phyloP scores from a whole-genome alignment of 352 stramenopile species.

The Pythium sukuiense region DNA sequence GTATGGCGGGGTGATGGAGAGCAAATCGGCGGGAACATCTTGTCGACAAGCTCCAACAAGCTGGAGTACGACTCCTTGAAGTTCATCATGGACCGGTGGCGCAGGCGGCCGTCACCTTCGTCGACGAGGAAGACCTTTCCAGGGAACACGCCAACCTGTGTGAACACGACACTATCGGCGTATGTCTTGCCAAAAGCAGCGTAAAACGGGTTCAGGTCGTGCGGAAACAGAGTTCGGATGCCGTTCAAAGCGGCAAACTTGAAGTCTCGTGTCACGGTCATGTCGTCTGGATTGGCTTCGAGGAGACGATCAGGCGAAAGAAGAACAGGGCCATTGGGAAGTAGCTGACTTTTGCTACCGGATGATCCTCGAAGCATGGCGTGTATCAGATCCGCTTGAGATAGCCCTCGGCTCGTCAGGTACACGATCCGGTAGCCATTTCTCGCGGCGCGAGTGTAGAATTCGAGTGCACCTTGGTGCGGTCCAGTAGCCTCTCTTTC shows the following conservation, averaged over 20 bases:
- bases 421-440: constrained; percentile 86
- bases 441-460: constrained; percentile 62
- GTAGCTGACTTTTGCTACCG: constrained; percentile 22
- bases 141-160: constrained; percentile 70
- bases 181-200: constrained; percentile 73
- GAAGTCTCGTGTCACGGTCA: constrained; percentile 57
- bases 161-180: constrained; percentile 58
- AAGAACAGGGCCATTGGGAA: constrained; percentile 76
- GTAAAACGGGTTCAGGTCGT: constrained; percentile 83
- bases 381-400: constrained; percentile 55
- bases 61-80: constrained; percentile 71
- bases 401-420: constrained; percentile 65
- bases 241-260: constrained; percentile 65
- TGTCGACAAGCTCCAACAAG: constrained; percentile 54
- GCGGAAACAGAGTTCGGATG: constrained; percentile 65
- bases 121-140: constrained; percentile 79
- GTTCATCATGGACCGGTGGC: constrained; percentile 59
- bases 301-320: constrained; percentile 65
- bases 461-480: constrained; percentile 69
- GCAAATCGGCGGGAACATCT: constrained; percentile 78
- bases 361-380: constrained; percentile 31
- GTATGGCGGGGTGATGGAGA: constrained; percentile 32
- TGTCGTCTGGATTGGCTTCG: constrained; percentile 38
- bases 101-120: constrained; percentile 48
- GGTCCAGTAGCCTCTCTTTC: constrained; percentile 46